Percentiles rank a stretch among this genome's conserved stretches.
phyloP scores from a whole-genome alignment of 768 basidiomycete species.

The Leccinum sublutescens region DNA sequence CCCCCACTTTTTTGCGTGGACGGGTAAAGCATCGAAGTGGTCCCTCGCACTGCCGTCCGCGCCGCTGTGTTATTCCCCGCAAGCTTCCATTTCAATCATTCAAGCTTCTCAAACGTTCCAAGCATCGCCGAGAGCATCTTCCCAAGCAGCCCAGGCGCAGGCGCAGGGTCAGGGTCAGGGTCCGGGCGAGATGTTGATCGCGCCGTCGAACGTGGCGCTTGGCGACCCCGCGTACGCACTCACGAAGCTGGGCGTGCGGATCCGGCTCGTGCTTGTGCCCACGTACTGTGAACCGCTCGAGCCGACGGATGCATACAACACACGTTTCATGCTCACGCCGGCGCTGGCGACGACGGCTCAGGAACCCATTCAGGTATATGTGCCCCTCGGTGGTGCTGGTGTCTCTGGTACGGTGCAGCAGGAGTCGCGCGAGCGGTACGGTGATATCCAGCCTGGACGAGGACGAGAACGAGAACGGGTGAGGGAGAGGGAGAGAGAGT shows the following conservation, averaged over 20 bases:
- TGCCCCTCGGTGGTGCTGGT: conserved; percentile 1
- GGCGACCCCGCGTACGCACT: conserved; percentile 25
- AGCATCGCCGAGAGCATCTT: no score
- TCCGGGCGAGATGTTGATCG: conserved; percentile 7
- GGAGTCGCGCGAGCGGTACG: conserved; percentile 3
- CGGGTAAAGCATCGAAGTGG: conserved; percentile 23
- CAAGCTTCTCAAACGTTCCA: no score
- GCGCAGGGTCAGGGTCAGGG: no score
- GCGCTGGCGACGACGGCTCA: conserved; percentile 12
- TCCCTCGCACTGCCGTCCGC: conserved; percentile 26
- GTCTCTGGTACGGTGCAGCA: background rate
- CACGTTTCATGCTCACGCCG: conserved; percentile 21
- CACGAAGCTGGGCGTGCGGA: conserved; percentile 23
- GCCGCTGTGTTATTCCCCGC: conserved; percentile 16
- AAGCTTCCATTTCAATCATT: background rate
- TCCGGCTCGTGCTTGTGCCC: conserved; percentile 20
- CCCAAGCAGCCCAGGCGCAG: no score
- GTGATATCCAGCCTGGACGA: conserved; percentile 3
- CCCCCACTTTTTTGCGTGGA: conserved; percentile 27
- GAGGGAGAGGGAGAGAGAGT: conserved; percentile 14
- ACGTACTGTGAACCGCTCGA: conserved; percentile 22
- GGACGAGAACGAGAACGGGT: conserved; percentile 7
- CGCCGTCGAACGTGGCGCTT: conserved; percentile 7
- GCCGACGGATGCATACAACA: conserved; percentile 7
- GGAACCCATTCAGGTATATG: conserved; percentile 21